Base-by-base conservation (phyloP, 2,329 filamentous ascomycete species). In the Beauveria brongniartii region DNA sequence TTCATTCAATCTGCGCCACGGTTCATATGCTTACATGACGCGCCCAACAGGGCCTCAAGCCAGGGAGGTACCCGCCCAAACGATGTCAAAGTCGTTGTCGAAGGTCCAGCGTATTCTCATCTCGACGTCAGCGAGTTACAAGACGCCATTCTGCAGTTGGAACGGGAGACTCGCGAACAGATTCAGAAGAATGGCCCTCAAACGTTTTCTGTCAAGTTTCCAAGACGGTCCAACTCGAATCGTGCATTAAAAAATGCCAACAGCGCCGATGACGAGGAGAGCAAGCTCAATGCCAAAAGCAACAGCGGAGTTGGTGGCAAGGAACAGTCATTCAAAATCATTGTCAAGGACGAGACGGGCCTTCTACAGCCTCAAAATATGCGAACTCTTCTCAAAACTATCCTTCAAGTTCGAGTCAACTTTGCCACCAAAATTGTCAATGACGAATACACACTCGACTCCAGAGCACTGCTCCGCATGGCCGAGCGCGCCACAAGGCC, bases 111-210 rank as follows among this genome's bases (percentile, higher is more conserved):
- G 18, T 75, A 75, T 54, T 68, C 72, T 24, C 73, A 75, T 59
- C 70, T 75, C n/a, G 72, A 72, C 50, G 67, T 73, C 26, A 68
- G 70, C 41, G 63, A 68, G 5, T 65, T 75, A 12, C 69, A 72
- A 50, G 70, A 74, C 61, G 73, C 70, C 24, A 69, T 75, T 40
- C 59, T 72, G 28, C 68, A 69, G 48, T 65, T 75, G 10, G 73
- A 74, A 46, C 55, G 55, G 14, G 54, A 62, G 55, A 55, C 48
- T 1, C 48, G 51, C n/a, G 50, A 59, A 20, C 47, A 55, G 14
- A 59, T 52, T 18, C 26, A 56, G 26, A 46, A 47, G 16, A 56
- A 47, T 40, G 46, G 44, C 40, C 24, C 46, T 1, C 53, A 51
- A 26, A 30, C 20, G 18, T 20, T 55, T 12, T 50, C 59, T 16